These are phyloP conservation scores for Hymenoscyphus albidus DNA, from an alignment of 2,329 filamentous ascomycete genomes.

Conservation along the genomic window DNA sequence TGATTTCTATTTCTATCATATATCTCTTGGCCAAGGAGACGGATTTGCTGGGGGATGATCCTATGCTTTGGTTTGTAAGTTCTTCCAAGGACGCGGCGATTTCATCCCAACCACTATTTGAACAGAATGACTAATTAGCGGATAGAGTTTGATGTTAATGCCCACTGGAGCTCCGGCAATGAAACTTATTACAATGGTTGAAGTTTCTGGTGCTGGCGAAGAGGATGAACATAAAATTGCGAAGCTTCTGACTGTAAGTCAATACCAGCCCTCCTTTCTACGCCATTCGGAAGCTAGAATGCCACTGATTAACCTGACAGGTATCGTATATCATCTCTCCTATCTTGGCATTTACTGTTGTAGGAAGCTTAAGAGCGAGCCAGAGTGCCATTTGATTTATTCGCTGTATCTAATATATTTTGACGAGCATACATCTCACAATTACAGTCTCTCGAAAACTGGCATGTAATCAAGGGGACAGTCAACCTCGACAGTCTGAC, in stretches of 20 bases:
- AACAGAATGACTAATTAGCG: background rate
- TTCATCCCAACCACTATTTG: background rate
- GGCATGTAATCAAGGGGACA: slow-evolving; percentile 46
- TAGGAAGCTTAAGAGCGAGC: slow-evolving; percentile 36
- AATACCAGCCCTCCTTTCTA: background rate
- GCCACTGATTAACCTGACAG: slow-evolving; percentile 21
- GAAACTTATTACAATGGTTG: slow-evolving; percentile 45
- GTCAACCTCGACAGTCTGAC: slow-evolving; percentile 39
- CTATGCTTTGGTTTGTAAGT: slow-evolving; percentile 60
- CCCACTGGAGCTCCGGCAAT: slow-evolving; percentile 45
- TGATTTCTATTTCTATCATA: slow-evolving; percentile 50
- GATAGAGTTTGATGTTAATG: slow-evolving; percentile 40
- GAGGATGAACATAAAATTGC: slow-evolving; percentile 42
- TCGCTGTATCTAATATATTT: background rate
- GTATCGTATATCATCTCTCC: slow-evolving; percentile 40
- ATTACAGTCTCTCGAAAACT: slow-evolving; percentile 36
- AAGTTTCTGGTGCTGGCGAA: slow-evolving; percentile 40
- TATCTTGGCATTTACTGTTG: slow-evolving; percentile 38
- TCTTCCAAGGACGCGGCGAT: background rate
- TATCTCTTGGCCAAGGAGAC: slow-evolving; percentile 53
- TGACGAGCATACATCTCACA: background rate
- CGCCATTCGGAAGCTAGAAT: background rate
- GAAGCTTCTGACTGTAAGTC: slow-evolving; percentile 42
- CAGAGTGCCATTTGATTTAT: slow-evolving; percentile 25
- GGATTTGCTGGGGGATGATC: slow-evolving; percentile 49